A percentile compares a stretch with the other conserved stretches of the same genome.
Evolutionary conservation across 1,284 basidiomycete genomes (phyloP).

Genomic region (Thecaphora thlaspeos): DNA sequence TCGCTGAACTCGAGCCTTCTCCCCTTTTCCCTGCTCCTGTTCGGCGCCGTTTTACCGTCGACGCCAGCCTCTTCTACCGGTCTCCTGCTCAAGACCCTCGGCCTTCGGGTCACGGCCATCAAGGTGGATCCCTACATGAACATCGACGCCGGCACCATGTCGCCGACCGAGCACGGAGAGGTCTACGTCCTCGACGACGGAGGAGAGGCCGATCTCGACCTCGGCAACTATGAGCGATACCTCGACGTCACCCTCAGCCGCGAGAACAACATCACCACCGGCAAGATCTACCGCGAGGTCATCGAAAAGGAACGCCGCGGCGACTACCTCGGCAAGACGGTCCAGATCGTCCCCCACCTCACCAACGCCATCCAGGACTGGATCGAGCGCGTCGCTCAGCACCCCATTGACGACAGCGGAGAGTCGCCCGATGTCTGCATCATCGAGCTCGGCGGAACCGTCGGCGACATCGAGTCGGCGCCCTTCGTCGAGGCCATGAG

Average conservation of each 20-base stretch:
- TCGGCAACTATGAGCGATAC: conserved; percentile 98
- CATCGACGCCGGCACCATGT: conserved; percentile 99
- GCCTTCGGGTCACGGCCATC: conserved; percentile 95
- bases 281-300: conserved; percentile 94
- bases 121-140: conserved; percentile 99
- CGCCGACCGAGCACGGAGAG: conserved; percentile 97
- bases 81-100: conserved; percentile 88
- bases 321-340: conserved; percentile 96
- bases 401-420: conserved; percentile 90
- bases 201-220: conserved; percentile 94
- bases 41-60: neutral
- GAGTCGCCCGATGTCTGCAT: conserved; percentile 96
- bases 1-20: too few relatives aligned
- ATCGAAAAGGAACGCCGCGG: conserved; percentile 97
- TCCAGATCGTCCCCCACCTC: conserved; percentile 94
- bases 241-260: conserved; percentile 87
- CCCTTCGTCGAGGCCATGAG: conserved; percentile 99
- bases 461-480: conserved; percentile 92
- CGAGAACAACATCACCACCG: conserved; percentile 98
- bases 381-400: conserved; percentile 90
- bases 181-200: conserved; percentile 98
- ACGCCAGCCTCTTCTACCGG: conserved; percentile 84
- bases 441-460: conserved; percentile 91
- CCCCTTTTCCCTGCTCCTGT: too few relatives aligned
- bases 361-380: conserved; percentile 98